Percentiles rank a stretch among this genome's conserved stretches.
Conservation (phyloP, 2,329 filamentous ascomycete genomes). For the Fusarium torreyae region DNA sequence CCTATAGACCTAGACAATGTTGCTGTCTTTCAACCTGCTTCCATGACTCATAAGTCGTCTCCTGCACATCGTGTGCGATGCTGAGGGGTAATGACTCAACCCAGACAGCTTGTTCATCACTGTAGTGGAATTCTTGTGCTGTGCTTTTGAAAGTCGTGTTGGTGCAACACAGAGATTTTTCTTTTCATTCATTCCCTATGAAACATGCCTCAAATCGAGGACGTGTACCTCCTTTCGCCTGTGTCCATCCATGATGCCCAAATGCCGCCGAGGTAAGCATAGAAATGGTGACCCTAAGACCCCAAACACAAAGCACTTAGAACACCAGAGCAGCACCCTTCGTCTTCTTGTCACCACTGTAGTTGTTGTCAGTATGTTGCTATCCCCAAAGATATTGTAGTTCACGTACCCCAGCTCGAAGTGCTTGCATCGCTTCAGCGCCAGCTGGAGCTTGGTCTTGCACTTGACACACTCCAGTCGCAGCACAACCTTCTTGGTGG, state of each 20-base stretch:
- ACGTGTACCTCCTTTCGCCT: slow-evolving; percentile 65
- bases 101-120: slow-evolving; percentile 15
- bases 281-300: slow-evolving; percentile 57
- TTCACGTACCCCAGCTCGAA: slow-evolving; percentile 95
- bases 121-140: slow-evolving; percentile 8
- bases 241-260: slow-evolving; percentile 66
- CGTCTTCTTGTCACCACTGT: slow-evolving; percentile 99
- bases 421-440: slow-evolving; percentile 99
- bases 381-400: neutral
- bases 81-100: slow-evolving; percentile 22
- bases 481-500: slow-evolving; percentile 99
- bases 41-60: slow-evolving; percentile 11
- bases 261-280: slow-evolving; percentile 62
- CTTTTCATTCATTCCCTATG: slow-evolving; percentile 62
- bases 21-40: slow-evolving; percentile 22
- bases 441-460: slow-evolving; percentile 98
- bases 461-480: slow-evolving; percentile 97
- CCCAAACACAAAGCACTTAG: slow-evolving; percentile 76
- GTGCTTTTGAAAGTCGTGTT: slow-evolving; percentile 33
- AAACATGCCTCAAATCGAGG: slow-evolving; percentile 61
- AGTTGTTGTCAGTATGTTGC: slow-evolving; percentile 59
- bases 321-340: slow-evolving; percentile 99
- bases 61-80: slow-evolving; percentile 5
- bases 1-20: slow-evolving; percentile 28
- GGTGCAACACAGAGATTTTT: slow-evolving; percentile 52